Evolutionary conservation across 1,284 basidiomycete species (phyloP).

Genomic region (Apiotrichum akiyoshidainum): DNA sequence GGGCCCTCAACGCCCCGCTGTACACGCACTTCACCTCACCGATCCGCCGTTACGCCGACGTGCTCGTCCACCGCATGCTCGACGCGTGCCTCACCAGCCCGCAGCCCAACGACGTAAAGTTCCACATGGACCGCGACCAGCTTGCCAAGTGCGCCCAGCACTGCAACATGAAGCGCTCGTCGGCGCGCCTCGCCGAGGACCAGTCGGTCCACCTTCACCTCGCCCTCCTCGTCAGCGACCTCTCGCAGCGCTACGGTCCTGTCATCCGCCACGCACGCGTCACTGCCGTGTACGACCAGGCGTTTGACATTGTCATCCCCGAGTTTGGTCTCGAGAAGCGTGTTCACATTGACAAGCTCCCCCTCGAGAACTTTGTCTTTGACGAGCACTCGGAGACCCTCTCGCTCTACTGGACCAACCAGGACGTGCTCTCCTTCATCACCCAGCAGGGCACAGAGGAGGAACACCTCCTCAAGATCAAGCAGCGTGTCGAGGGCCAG

Average conservation of each 20-base stretch:
- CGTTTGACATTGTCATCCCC: slow-evolving; percentile 83
- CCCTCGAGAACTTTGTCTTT: slow-evolving; percentile 91
- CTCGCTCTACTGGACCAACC: slow-evolving; percentile 66
- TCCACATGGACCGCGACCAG: slow-evolving; percentile 93
- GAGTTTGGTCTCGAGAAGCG: slow-evolving; percentile 98
- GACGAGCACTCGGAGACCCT: slow-evolving; percentile 87
- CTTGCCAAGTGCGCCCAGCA: slow-evolving; percentile 96
- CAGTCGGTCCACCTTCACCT: slow-evolving; percentile 94
- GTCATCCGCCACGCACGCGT: slow-evolving; percentile 90
- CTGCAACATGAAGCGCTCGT: slow-evolving; percentile 76
- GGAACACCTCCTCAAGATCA: slow-evolving; percentile 85
- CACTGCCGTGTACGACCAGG: slow-evolving; percentile 87
- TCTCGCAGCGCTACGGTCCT: slow-evolving; percentile 90
- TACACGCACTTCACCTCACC: slow-evolving; percentile 98
- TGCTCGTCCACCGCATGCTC: slow-evolving; percentile 94
- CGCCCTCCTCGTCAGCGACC: slow-evolving; percentile 81
- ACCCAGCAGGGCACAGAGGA: slow-evolving; percentile 81
- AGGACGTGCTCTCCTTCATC: slow-evolving; percentile 89
- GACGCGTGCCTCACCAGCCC: slow-evolving; percentile 73
- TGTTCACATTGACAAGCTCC: slow-evolving; percentile 98
- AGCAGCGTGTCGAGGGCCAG: slow-evolving; percentile 78
- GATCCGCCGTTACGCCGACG: slow-evolving; percentile 80
- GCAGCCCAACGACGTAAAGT: slow-evolving; percentile 66
- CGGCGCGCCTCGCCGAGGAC: slow-evolving; percentile 83
- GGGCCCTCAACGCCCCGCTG: slow-evolving; percentile 81